phyloP scores from a whole-genome alignment of 768 basidiomycete species.

The Trametes maxima region DNA sequence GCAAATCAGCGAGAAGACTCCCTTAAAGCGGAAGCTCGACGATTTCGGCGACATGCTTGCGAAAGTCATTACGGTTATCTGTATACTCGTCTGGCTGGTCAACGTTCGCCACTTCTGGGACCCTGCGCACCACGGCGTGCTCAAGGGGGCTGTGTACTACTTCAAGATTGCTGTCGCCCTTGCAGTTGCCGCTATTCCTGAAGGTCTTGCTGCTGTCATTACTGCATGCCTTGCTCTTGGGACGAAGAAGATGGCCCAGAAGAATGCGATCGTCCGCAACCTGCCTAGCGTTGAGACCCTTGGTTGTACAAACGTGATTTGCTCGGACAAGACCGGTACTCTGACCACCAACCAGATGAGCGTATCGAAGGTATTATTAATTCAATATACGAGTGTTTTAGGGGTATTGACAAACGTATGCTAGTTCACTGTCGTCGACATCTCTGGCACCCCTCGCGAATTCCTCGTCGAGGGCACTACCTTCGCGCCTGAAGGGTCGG shows the following conservation, averaged over 20 bases:
- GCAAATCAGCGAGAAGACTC: slow-evolving; percentile 95
- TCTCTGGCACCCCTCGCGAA: slow-evolving; percentile 54
- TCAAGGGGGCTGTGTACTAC: slow-evolving; percentile 97
- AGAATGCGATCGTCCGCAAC: slow-evolving; percentile 96
- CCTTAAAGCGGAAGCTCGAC: slow-evolving; percentile 94
- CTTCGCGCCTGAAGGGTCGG: slow-evolving; percentile 81
- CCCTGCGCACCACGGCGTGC: slow-evolving; percentile 84
- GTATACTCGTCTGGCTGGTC: slow-evolving; percentile 96
- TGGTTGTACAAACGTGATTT: slow-evolving; percentile 98
- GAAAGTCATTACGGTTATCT: slow-evolving; percentile 97
- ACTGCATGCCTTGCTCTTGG: slow-evolving; percentile 96
- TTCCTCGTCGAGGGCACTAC: slow-evolving; percentile 91
- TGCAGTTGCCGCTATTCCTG: slow-evolving; percentile 98
- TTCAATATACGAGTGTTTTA: no score
- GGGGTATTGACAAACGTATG: not conserved
- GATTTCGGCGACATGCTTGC: slow-evolving; percentile 98
- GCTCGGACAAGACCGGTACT: slow-evolving; percentile 98
- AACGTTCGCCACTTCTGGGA: slow-evolving; percentile 97
- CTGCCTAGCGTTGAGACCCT: slow-evolving; percentile 96
- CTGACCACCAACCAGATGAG: slow-evolving; percentile 98
- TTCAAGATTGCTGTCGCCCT: slow-evolving; percentile 99
- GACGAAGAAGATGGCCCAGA: slow-evolving; percentile 99
- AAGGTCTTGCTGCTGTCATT: slow-evolving; percentile 97
- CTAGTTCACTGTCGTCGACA: slow-evolving; percentile 78
- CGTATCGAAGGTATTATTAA: slow-evolving; percentile 64